A percentile compares a stretch with the other conserved stretches of the same genome.
Conservation (phyloP, 2,329 filamentous ascomycete genomes). For the Sporothrix pallida region DNA sequence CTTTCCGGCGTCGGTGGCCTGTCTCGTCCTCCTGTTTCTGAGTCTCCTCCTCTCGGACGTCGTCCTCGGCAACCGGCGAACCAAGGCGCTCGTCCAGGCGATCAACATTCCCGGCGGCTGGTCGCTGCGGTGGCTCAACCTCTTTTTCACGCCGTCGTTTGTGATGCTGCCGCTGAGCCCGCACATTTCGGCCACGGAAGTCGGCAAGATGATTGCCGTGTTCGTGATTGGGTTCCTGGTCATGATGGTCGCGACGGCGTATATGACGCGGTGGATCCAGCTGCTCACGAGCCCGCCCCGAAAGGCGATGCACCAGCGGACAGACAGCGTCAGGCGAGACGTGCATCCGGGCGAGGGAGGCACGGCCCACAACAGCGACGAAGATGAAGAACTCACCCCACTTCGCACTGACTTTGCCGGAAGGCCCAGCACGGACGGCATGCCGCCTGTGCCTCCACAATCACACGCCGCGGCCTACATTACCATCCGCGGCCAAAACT, state of each 20-base stretch:
- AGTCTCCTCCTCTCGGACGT: constrained; percentile 55
- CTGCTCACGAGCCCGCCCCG: constrained; percentile 59
- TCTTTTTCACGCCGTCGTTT: constrained; percentile 66
- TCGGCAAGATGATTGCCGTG: constrained; percentile 64
- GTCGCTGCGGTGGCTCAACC: constrained; percentile 63
- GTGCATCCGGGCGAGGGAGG: constrained; percentile 30
- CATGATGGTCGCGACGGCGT: constrained; percentile 59
- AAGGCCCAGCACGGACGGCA: constrained; percentile 24
- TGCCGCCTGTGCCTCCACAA: constrained; percentile 31
- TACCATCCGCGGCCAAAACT: constrained; percentile 38
- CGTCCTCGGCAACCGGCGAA: constrained; percentile 55
- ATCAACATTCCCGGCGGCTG: constrained; percentile 63
- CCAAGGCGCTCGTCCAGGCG: constrained; percentile 53
- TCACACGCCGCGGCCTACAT: constrained; percentile 38
- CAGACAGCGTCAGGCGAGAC: constrained; percentile 54
- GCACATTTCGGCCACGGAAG: constrained; percentile 58
- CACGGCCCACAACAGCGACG: constrained; percentile 30
- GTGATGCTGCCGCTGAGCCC: constrained; percentile 63
- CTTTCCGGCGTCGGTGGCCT: constrained; percentile 66
- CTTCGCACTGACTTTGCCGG: constrained; percentile 35
- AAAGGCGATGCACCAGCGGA: constrained; percentile 56
- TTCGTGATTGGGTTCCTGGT: constrained; percentile 63
- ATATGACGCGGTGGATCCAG: constrained; percentile 60
- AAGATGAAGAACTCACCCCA: constrained; percentile 34
- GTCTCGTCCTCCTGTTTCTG: constrained; percentile 60